These are phyloP conservation scores for Alternaria postmessia DNA, from an alignment of 2,329 filamentous ascomycete genomes.

Conservation along the genomic window DNA sequence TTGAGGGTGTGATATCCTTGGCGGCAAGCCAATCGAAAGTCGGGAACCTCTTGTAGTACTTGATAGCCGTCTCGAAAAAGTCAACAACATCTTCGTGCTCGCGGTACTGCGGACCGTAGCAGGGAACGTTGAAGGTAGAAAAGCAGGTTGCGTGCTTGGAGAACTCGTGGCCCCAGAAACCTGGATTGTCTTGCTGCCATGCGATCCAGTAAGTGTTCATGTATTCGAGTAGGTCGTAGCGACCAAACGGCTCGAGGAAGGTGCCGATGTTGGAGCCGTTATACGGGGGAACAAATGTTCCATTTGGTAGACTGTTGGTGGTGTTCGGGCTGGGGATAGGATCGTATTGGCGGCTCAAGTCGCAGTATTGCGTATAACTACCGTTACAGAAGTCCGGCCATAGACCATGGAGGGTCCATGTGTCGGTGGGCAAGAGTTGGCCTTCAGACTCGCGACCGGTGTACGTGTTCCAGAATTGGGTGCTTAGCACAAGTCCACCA, in stretches of 20 bases:
- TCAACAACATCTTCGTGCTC: slow-evolving; percentile 68
- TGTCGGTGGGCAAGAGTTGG: slow-evolving; percentile 65
- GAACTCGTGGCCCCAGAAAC: slow-evolving; percentile 74
- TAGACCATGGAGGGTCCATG: slow-evolving; percentile 67
- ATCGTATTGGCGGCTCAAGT: slow-evolving; percentile 70
- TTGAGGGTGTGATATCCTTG: slow-evolving; percentile 65
- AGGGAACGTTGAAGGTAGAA: slow-evolving; percentile 70
- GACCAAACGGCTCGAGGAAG: slow-evolving; percentile 66
- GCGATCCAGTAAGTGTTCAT: slow-evolving; percentile 74
- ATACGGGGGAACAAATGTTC: slow-evolving; percentile 64
- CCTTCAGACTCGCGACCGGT: slow-evolving; percentile 66
- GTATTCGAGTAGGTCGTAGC: slow-evolving; percentile 67
- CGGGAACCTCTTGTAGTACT: slow-evolving; percentile 66
- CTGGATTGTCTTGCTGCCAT: slow-evolving; percentile 63
- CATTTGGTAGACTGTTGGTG: slow-evolving; percentile 64
- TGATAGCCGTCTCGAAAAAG: slow-evolving; percentile 68
- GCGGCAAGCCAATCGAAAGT: slow-evolving; percentile 68
- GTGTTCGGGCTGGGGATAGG: slow-evolving; percentile 69
- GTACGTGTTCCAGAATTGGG: slow-evolving; percentile 71
- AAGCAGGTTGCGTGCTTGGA: slow-evolving; percentile 74
- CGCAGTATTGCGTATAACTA: slow-evolving; percentile 73
- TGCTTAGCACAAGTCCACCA: slow-evolving; percentile 68
- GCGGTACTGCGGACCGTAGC: slow-evolving; percentile 67
- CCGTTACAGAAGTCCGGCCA: slow-evolving; percentile 58
- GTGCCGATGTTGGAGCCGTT: slow-evolving; percentile 65